Base-by-base conservation (phyloP, 306 rosid genomes). In the Vicia faba region DNA sequence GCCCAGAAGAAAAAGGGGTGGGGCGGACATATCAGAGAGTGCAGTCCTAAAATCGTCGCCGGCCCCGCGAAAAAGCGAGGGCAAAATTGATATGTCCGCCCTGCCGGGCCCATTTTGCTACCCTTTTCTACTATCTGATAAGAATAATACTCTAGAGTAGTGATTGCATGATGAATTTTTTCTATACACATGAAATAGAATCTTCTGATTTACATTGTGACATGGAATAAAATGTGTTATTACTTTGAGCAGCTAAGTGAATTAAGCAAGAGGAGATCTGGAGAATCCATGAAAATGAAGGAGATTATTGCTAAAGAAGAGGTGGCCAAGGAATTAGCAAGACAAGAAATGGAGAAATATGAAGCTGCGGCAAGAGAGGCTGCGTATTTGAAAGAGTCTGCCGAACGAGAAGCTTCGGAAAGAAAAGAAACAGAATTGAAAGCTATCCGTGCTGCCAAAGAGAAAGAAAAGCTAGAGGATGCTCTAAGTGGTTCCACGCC, bases 361-460 rank as follows among this genome's bases (percentile, higher is more conserved):
- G 85, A 89, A 68, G 81, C 89, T 67, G 86, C 86, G 8, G 67
- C 71, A 75, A 79, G 75, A 78, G 86, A 95, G 71, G 92, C 85
- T 18, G 59, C 16, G n/a, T 76, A 77, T 68, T 63, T 85, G 75
- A 90, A 63, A 82, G 91, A 83, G 57, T 57, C 78, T 49, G 87
- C 85, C 7, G 89, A 85, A 76, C 83, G 86, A 79, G 99, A 95
- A 81, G 89, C 86, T 13, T 40, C 78, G 0, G 84, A 83, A 41
- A 87, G 84, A 79, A 87, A 71, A 66, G 97, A 85, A 13, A 90
- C 90, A 3, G 97, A 90, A 80, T 50, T 59, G 58, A 82, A 83
- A 75, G 95, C 88, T 39, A 51, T 72, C 45, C 84, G 45, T 58
- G 88, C 88, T 51, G 82, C 84, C 26, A 80, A 58, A 82, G 91